phyloP scores from a whole-genome alignment of 2,329 filamentous ascomycete species.

The Venturia aucupariae region DNA sequence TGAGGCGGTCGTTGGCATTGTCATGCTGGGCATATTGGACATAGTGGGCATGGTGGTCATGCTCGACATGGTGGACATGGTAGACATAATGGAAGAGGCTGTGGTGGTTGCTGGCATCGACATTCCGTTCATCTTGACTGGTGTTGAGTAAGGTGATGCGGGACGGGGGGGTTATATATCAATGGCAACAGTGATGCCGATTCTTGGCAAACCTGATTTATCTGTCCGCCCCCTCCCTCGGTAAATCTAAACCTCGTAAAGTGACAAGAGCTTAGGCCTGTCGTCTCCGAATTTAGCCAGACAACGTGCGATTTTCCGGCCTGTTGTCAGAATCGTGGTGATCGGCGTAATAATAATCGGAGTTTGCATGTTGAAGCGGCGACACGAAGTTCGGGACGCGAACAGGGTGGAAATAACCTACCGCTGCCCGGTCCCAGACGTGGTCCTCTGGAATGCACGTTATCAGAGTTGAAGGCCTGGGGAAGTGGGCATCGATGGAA shows the following conservation, averaged over 20 bases:
- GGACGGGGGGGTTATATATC: not conserved
- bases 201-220: not conserved
- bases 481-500: not conserved
- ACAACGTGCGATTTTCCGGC: not conserved
- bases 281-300: not conserved
- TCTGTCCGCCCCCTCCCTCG: not conserved
- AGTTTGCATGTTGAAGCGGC: not conserved
- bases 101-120: conserved; percentile 11
- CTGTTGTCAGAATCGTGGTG: not conserved
- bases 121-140: not conserved
- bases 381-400: not conserved
- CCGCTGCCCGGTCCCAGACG: not conserved
- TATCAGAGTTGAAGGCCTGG: not conserved
- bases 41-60: conserved; percentile 10
- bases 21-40: not conserved
- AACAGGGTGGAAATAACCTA: not conserved
- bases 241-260: too few species aligned
- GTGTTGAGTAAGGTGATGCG: not conserved
- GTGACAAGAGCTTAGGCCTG: not conserved
- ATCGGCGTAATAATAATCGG: too few species aligned
- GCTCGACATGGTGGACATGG: not conserved
- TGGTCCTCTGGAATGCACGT: not conserved
- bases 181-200: not conserved
- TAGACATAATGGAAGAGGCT: not conserved
- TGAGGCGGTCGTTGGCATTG: conserved; percentile 10